A percentile compares a stretch with the other conserved stretches of the same genome.
These are phyloP conservation scores for Hanseniaspora osmophila DNA, from an alignment of 805 yeast genomes.

Conservation along the genomic window DNA sequence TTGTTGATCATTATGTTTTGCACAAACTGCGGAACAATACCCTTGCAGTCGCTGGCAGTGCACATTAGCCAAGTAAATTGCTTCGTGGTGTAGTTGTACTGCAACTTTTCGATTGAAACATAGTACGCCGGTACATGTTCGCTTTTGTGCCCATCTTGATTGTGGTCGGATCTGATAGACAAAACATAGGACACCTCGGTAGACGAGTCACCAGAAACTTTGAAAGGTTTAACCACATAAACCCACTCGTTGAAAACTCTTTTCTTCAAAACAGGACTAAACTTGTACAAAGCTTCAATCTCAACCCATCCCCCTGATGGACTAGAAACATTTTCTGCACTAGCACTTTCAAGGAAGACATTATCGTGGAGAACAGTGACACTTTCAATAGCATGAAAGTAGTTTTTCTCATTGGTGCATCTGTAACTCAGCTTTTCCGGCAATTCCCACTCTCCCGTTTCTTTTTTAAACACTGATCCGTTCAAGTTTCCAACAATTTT, in stretches of 20 bases:
- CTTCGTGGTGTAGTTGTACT: constrained; percentile 10
- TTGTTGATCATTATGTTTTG: constrained; percentile 28
- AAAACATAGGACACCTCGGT: constrained; percentile 21
- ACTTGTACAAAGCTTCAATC: constrained; percentile 23
- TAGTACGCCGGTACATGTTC: constrained; percentile 22
- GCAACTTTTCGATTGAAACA: constrained; percentile 23
- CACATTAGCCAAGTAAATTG: constrained; percentile 26
- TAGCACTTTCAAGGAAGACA: not conserved
- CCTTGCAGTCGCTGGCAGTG: constrained; percentile 28
- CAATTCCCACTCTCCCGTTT: constrained; percentile 11
- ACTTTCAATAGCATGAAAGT: constrained; percentile 22
- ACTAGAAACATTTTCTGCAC: not conserved
- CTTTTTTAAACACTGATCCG: constrained; percentile 15
- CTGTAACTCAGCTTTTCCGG: constrained; percentile 13
- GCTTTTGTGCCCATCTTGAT: constrained; percentile 10
- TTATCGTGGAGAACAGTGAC: constrained; percentile 12
- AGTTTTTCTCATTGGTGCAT: constrained; percentile 21
- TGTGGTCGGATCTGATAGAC: constrained; percentile 19
- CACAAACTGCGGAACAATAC: constrained; percentile 27
- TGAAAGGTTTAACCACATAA: constrained; percentile 17
- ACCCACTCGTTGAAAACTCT: constrained; percentile 27
- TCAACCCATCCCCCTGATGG: constrained; percentile 16
- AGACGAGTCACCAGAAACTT: constrained; percentile 6
- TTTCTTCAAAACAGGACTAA: constrained; percentile 24
- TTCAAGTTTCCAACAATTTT: constrained; percentile 17